Conservation (phyloP, 2,329 filamentous ascomycete genomes). For the Trichoderma oligosporum region DNA sequence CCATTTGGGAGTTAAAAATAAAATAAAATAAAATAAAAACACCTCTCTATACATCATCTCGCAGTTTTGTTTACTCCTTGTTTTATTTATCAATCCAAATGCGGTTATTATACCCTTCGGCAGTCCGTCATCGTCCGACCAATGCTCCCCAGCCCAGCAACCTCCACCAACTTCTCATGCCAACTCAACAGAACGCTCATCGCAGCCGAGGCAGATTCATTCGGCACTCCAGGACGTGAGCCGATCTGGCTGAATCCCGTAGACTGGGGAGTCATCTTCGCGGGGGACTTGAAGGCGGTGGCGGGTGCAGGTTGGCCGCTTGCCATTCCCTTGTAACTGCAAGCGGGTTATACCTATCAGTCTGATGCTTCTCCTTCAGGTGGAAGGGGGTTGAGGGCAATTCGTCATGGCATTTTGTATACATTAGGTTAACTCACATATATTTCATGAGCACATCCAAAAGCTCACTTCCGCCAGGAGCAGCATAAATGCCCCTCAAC, state of each 20-base stretch:
- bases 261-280: slow-evolving; percentile 63
- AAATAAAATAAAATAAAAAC: slow-evolving; percentile 4
- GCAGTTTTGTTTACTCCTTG: neutral
- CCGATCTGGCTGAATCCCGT: slow-evolving; percentile 79
- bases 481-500: slow-evolving; percentile 73
- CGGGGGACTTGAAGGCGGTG: slow-evolving; percentile 40
- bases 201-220: slow-evolving; percentile 71
- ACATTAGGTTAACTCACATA: slow-evolving; percentile 57
- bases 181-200: slow-evolving; percentile 98
- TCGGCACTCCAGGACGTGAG: slow-evolving; percentile 48
- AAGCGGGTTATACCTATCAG: neutral
- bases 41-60: neutral
- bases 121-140: slow-evolving; percentile 95
- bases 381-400: no score
- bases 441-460: slow-evolving; percentile 98
- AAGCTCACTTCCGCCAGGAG: slow-evolving; percentile 75
- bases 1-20: neutral
- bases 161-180: slow-evolving; percentile 97
- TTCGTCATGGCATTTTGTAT: neutral
- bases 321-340: slow-evolving; percentile 87
- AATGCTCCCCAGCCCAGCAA: slow-evolving; percentile 86
- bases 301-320: slow-evolving; percentile 33
- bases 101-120: slow-evolving; percentile 57
- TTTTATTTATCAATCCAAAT: neutral
- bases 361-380: neutral